Base-by-base conservation (phyloP, 345 rosid genomes). In the Boechera stricta region DNA sequence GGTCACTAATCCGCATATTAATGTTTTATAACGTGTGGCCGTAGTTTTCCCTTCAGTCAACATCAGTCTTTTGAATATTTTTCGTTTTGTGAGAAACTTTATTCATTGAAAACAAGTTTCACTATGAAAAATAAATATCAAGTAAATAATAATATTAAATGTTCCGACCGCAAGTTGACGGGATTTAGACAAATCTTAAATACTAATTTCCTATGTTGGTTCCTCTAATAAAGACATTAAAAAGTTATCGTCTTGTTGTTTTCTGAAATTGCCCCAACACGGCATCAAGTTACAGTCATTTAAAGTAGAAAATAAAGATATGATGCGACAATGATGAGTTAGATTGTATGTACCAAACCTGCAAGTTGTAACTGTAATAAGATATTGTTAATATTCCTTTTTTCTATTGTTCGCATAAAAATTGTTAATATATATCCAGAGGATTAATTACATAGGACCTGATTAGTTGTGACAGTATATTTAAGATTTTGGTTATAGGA, bases 281-380 rank as follows among this genome's bases (percentile, higher is more conserved):
- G 80, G 67, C 64, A 71, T 64, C 61, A 71, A 71, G 36, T 70
- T 54, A 71, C 76, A 70, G 36, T 64, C 12, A 54, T 54, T 35
- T 51, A 53, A 69, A 62, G 64, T 31, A 12, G 32, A 61, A 13
- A 76, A 31, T 49, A 59, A 24, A 39, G 38, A 0, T 38, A 5
- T 47, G 76, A 77, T 77, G 71, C 70, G 71, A 77, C 76, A 54
- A 28, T 71, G 59, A 69, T 63, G 44, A 55, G 72, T 77, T 77
- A 63, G 72, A 63, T 63, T 55, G 75, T 47, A 31, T 64, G 76
- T 8, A 77, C 72, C 67, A 32, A 53, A 32, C 51, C n/a, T 61
- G 54, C 75, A 70, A 77, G 66, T 70, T 71, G 76, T 66, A 63
- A 55, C 45, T 36, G 76, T 77, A 55, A 53, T 52, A 4, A 12